Conservation (phyloP, 148 eudicot species). For the Camellia sinensis region DNA sequence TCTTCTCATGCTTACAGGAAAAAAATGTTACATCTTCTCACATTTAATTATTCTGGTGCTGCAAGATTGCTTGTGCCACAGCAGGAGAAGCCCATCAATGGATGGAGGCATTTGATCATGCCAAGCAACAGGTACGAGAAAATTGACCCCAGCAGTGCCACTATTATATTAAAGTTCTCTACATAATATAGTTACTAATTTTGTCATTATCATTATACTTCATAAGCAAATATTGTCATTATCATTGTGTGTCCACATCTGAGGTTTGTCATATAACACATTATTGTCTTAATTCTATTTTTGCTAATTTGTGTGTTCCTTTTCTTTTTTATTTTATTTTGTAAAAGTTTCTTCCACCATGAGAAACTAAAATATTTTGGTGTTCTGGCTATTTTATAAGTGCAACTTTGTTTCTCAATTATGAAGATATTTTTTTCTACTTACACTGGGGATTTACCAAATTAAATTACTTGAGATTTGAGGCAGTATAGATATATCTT, state of each 20-base stretch:
- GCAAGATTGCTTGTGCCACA: conserved; percentile 95
- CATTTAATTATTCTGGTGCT: conserved; percentile 31
- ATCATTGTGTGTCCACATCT: no score
- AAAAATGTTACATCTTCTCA: neutral
- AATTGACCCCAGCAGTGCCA: neutral
- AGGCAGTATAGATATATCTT: neutral
- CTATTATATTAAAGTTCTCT: conserved; percentile 12
- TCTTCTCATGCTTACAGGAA: no score
- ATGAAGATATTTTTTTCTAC: neutral
- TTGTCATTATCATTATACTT: no score
- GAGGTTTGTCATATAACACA: no score
- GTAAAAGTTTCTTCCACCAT: neutral
- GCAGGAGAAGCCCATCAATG: conserved; percentile 80
- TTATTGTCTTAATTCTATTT: no score
- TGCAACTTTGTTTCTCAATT: neutral
- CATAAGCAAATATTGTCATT: no score
- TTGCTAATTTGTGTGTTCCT: no score
- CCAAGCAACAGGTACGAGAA: conserved; percentile 71
- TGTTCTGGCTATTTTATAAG: neutral
- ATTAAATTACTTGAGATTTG: neutral
- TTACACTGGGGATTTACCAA: no score
- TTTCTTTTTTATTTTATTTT: no score
- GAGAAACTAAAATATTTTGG: no score
- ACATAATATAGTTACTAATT: neutral
- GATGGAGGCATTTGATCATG: conserved; percentile 95